Base-by-base conservation (phyloP, 768 basidiomycete genomes). In the Suillus plorans region DNA sequence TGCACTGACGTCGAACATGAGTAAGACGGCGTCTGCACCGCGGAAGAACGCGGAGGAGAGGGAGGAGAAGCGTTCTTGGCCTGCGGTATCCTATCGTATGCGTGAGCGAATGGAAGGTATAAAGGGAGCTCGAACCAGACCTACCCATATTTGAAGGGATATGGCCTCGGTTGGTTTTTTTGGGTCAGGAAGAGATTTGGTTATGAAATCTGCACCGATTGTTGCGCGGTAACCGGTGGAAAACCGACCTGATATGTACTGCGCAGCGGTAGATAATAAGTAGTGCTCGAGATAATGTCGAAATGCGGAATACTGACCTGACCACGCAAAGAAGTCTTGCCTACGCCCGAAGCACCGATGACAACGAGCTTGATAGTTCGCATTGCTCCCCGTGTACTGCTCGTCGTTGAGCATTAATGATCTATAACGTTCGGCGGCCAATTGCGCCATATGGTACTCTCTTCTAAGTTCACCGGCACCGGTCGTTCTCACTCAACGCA, bases 131-230 rank as follows among this genome's bases (percentile, higher is more conserved):
- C 22, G 42, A 55, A 22, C 13, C 12, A 50, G 49, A 79, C 75
- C 65, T 69, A 85, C 86, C 86, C 86, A 88, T 44, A 87, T 91
- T 74, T 92, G 89, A 64, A 95, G 78, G 10, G 85, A 85, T 10
- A 94, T 82, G 1, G 79, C 75, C 68, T 91, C 84, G 7, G 80
- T 84, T 49, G 82, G 79, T 18, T 80, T 78, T 5, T 70, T 81
- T 50, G 88, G 85, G 70, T 91, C 86, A 0, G 87, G 85, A 13
- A 94, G 70, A 0, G 85, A 86, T 74, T 93, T 94, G 0, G 87
- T 84, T 59, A 94, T 91, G 64, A 95, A 95, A 76, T 95, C 93
- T n/a, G 90, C 88, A 22, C 93, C 94, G 49, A 96, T 94, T 3
- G 94, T 95, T 1, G 93, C 89, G 57, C 91, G 81, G 74, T 95